Conservation (phyloP, 2,329 filamentous ascomycete species). For the Arachnomyces sp. region DNA sequence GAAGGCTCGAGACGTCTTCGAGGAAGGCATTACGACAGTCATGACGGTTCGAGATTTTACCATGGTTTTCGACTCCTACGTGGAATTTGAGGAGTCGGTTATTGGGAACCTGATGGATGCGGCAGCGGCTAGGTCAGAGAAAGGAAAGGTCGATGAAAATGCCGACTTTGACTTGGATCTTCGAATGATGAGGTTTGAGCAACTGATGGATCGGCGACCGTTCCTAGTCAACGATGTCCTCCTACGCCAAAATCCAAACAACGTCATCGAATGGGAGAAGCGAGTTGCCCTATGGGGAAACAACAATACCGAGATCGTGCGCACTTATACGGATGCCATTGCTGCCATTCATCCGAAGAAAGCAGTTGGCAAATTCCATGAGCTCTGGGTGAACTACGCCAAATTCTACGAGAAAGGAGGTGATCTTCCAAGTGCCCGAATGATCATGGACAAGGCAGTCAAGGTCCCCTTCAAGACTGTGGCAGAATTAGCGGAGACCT, state of each 20-base stretch:
- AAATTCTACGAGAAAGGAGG: slow-evolving; percentile 91
- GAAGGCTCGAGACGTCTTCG: slow-evolving; percentile 82
- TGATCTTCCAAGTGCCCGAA: slow-evolving; percentile 72
- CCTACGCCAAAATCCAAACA: slow-evolving; percentile 90
- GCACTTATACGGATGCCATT: slow-evolving; percentile 92
- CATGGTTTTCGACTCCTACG: slow-evolving; percentile 90
- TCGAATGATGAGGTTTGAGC: slow-evolving; percentile 95
- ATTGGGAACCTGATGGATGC: slow-evolving; percentile 87
- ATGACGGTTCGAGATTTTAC: slow-evolving; percentile 99
- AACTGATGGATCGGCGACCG: slow-evolving; percentile 91
- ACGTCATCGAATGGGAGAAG: slow-evolving; percentile 95
- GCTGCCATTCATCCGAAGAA: slow-evolving; percentile 89
- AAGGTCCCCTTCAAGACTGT: slow-evolving; percentile 98
- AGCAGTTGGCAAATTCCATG: slow-evolving; percentile 84
- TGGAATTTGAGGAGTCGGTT: slow-evolving; percentile 93
- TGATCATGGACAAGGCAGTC: slow-evolving; percentile 96
- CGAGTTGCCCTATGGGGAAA: slow-evolving; percentile 91
- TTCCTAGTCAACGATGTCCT: slow-evolving; percentile 96
- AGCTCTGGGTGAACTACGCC: slow-evolving; percentile 93
- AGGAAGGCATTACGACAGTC: slow-evolving; percentile 92
- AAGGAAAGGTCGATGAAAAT: slow-evolving; percentile 67
- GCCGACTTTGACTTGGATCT: slow-evolving; percentile 93
- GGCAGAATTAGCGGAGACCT: slow-evolving; percentile 93
- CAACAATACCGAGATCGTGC: slow-evolving; percentile 82
- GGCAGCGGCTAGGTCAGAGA: slow-evolving; percentile 69